These are phyloP conservation scores for Termitomyces sp. DNA, from an alignment of 768 basidiomycete genomes.

Conservation along the genomic window DNA sequence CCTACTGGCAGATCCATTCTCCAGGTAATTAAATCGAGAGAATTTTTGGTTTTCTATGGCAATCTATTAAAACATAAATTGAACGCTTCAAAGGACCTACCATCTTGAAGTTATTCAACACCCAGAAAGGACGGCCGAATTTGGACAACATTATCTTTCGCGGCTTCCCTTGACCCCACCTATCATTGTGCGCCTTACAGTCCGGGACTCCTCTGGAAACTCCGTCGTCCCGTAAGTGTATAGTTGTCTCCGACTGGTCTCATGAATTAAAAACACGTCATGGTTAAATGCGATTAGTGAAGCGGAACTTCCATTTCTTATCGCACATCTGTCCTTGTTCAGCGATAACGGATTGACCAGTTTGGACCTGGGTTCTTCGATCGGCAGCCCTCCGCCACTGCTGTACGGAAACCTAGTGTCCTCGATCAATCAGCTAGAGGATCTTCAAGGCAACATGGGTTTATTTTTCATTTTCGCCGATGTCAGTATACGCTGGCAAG, in stretches of 20 bases:
- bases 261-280: not conserved
- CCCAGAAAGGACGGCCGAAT: conserved; percentile 78
- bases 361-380: conserved; percentile 60
- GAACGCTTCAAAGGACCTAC: conserved; percentile 46
- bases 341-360: conserved; percentile 60
- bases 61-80: conserved; percentile 15
- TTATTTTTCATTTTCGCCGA: conserved; percentile 90
- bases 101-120: conserved; percentile 84
- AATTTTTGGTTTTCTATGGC: not conserved
- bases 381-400: conserved; percentile 49
- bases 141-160: conserved; percentile 67
- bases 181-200: conserved; percentile 72
- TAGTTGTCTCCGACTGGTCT: conserved; percentile 5
- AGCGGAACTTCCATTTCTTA: conserved; percentile 80
- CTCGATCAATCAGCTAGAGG: conserved; percentile 72
- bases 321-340: conserved; percentile 77
- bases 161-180: conserved; percentile 83
- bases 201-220: conserved; percentile 68
- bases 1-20: conserved; percentile 48
- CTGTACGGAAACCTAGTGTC: conserved; percentile 86
- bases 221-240: conserved; percentile 71
- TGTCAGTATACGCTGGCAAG: conserved; percentile 77
- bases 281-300: conserved; percentile 47
- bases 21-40: conserved; percentile 38
- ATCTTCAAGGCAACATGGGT: conserved; percentile 76